These are phyloP conservation scores for Boletellus emodensis DNA, from an alignment of 768 basidiomycete genomes.

Conservation along the genomic window DNA sequence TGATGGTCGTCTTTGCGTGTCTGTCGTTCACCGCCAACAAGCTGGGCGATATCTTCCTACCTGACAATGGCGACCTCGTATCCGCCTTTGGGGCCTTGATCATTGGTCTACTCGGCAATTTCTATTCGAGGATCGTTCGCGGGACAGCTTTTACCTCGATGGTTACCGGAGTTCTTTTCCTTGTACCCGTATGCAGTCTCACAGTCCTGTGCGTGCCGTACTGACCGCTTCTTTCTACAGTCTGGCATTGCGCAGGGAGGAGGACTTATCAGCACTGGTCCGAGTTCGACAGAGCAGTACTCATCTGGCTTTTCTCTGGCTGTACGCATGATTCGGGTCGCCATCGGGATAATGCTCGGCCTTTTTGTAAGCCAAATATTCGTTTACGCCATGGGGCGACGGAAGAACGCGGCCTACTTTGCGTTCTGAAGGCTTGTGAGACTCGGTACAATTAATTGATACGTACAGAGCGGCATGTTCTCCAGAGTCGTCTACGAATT, in stretches of 20 bases:
- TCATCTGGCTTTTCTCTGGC: constrained; percentile 77
- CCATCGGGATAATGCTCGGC: constrained; percentile 82
- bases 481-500: constrained; percentile 27
- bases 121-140: constrained; percentile 70
- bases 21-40: constrained; percentile 69
- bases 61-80: constrained; percentile 67
- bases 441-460: neutral
- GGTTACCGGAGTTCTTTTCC: constrained; percentile 90
- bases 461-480: neutral
- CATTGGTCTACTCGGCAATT: constrained; percentile 74
- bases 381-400: constrained; percentile 72
- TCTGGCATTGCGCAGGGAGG: constrained; percentile 76
- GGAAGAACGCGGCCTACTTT: constrained; percentile 71
- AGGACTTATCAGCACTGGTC: constrained; percentile 48
- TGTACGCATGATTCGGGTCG: constrained; percentile 78
- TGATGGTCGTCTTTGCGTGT: constrained; percentile 83
- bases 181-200: constrained; percentile 67
- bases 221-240: constrained; percentile 35
- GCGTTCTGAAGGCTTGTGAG: constrained; percentile 51
- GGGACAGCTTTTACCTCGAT: constrained; percentile 88
- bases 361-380: constrained; percentile 73
- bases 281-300: constrained; percentile 58
- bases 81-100: constrained; percentile 76
- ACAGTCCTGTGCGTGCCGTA: neutral
- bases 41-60: constrained; percentile 54